Conservation (phyloP, 805 yeast genomes). For the Candida germanica region DNA sequence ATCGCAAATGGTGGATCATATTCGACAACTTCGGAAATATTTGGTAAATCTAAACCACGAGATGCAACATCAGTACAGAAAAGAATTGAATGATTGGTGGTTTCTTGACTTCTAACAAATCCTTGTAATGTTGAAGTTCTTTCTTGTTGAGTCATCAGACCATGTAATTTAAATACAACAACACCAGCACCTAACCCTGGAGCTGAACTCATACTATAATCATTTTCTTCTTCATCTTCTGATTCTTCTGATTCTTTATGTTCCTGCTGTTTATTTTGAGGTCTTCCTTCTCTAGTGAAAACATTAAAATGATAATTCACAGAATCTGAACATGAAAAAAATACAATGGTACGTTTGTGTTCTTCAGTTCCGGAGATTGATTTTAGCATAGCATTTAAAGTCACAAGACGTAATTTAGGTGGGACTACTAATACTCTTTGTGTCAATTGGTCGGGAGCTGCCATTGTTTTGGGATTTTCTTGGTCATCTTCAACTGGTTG, state of each 20-base stretch:
- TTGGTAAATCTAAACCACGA: slow-evolving; percentile 91
- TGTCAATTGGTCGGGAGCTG: slow-evolving; percentile 87
- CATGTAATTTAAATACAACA: slow-evolving; percentile 72
- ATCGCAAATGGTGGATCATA: slow-evolving; percentile 92
- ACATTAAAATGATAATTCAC: slow-evolving; percentile 87
- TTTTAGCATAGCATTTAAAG: slow-evolving; percentile 66
- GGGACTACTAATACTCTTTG: slow-evolving; percentile 86
- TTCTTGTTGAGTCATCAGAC: slow-evolving; percentile 79
- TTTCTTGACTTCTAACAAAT: slow-evolving; percentile 43
- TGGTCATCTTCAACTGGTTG: not conserved
- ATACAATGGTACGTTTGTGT: slow-evolving; percentile 65
- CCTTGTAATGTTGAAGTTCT: slow-evolving; percentile 74
- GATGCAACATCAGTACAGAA: slow-evolving; percentile 98
- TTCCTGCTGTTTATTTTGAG: slow-evolving; percentile 29
- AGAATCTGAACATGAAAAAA: slow-evolving; percentile 93
- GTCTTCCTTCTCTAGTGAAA: slow-evolving; percentile 58
- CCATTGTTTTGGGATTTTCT: slow-evolving; percentile 6
- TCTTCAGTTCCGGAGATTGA: slow-evolving; percentile 25
- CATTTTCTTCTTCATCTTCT: slow-evolving; percentile 18
- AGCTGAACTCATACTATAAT: slow-evolving; percentile 46
- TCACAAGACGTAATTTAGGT: slow-evolving; percentile 83
- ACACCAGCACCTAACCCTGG: slow-evolving; percentile 47
- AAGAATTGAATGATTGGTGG: slow-evolving; percentile 55
- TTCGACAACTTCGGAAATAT: slow-evolving; percentile 82
- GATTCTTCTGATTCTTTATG: slow-evolving; percentile 20